Evolutionary conservation across 805 yeast genomes (phyloP).

Genomic region (Scheffersomyces lignosus): DNA sequence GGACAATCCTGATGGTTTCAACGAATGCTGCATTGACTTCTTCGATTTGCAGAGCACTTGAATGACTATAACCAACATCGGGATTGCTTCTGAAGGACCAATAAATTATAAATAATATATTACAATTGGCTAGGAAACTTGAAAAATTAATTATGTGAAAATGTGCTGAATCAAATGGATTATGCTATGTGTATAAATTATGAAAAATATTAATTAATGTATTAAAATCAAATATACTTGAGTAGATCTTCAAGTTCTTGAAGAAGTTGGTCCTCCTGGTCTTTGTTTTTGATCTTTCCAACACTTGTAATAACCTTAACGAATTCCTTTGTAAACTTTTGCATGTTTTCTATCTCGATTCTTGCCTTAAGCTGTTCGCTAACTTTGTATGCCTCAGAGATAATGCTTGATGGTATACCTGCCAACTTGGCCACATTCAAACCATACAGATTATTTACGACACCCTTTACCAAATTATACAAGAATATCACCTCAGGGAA

Average conservation of each 20-base stretch:
- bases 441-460: slow-evolving; percentile 67
- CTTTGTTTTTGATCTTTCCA: not conserved
- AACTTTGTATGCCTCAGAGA: slow-evolving; percentile 42
- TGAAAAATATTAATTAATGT: too few relatives aligned
- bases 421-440: slow-evolving; percentile 83
- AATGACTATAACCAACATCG: too few relatives aligned
- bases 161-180: not conserved
- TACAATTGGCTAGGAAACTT: too few relatives aligned
- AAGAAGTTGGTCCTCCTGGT: not conserved
- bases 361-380: slow-evolving; percentile 32
- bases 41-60: too few relatives aligned
- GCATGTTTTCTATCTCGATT: slow-evolving; percentile 19
- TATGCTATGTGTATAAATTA: too few relatives aligned
- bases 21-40: slow-evolving; percentile 21
- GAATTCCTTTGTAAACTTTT: not conserved
- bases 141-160: too few relatives aligned
- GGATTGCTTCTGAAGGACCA: too few relatives aligned
- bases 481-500: slow-evolving; percentile 41
- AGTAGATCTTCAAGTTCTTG: not conserved
- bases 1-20: slow-evolving; percentile 38
- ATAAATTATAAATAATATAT: too few relatives aligned
- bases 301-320: not conserved
- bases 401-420: slow-evolving; percentile 49
- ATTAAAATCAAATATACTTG: not conserved
- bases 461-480: slow-evolving; percentile 38